Base-by-base conservation (phyloP, 2,329 filamentous ascomycete genomes). In the Colletotrichum trifolii region DNA sequence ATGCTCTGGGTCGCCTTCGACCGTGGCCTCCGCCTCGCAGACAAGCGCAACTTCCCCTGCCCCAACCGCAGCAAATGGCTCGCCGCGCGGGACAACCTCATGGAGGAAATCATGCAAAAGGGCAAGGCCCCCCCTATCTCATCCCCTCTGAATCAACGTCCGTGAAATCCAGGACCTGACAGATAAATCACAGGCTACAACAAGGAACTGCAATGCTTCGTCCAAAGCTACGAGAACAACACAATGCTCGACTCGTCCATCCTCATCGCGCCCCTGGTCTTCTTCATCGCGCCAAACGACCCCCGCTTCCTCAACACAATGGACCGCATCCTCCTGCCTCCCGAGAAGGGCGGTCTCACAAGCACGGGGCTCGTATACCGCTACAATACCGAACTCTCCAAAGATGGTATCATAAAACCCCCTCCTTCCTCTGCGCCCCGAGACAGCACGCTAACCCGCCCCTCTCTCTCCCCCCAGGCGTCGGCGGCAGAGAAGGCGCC, bases 1-100 rank as follows among this genome's bases (percentile, higher is more conserved):
- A 92, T 94, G 89, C 83, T 94, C 25, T 94, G 91, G 91, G 91
- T 94, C 4, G 90, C 91, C 15, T 87, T 94, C 67, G 91, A 94
- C 73, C 88, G 91, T 6, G 91, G 89, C 9, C 78, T 94, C 11
- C 89, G 91, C 2, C 84, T 94, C 1, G 83, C 90, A 4, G 91
- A 94, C 15, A 94, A 93, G 76, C 82, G 92, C 59, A 91, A 89
- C 70, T 85, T 94, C 25, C 91, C 91, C 0, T 94, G 91, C 67
- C 91, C 90, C 2, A 89, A 91, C 70, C 84, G 90, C 3, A 75
- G 74, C 45, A 83, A 85, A 54, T 94, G 91, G 92, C 78, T 91
- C 45, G 82, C 82, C 52, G 85, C 87, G 3, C 82, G 91, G 53
- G 91, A 94, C 69, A 77, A 78, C 6, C 82, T 94, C 7, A 93